Conservation (phyloP, 768 basidiomycete genomes). For the Kwoniella europaea region DNA sequence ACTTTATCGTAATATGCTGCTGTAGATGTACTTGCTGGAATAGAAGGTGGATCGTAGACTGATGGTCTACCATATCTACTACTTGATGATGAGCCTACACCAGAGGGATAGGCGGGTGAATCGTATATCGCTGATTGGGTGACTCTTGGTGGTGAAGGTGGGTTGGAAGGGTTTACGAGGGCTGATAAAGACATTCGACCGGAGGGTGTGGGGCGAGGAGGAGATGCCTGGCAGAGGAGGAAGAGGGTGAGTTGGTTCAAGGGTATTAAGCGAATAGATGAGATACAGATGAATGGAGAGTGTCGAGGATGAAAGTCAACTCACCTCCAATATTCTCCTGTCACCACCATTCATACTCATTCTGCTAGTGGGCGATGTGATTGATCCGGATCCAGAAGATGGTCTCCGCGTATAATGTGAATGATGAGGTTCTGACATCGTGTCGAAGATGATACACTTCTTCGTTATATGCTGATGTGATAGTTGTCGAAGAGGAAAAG, state of each 20-base stretch:
- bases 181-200: slow-evolving; percentile 51
- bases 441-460: not conserved
- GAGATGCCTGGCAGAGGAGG: slow-evolving; percentile 2
- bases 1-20: slow-evolving; percentile 20
- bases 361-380: slow-evolving; percentile 18
- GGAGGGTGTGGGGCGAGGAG: slow-evolving; percentile 26
- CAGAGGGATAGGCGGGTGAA: slow-evolving; percentile 5
- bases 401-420: slow-evolving; percentile 31
- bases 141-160: slow-evolving; percentile 23
- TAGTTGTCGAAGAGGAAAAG: not conserved
- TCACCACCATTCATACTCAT: slow-evolving; percentile 7
- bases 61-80: not conserved
- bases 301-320: not conserved
- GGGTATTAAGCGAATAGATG: not conserved
- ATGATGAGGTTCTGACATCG: slow-evolving; percentile 18
- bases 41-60: not conserved
- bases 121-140: slow-evolving; percentile 5
- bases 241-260: not conserved
- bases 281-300: not conserved
- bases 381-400: slow-evolving; percentile 19
- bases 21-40: slow-evolving; percentile 5
- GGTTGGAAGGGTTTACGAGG: slow-evolving; percentile 47
- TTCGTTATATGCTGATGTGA: not conserved
- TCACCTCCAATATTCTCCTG: slow-evolving; percentile 17
- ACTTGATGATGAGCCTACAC: slow-evolving; percentile 2